Percentiles rank a stretch among this genome's conserved stretches.
These are phyloP conservation scores for Pseudocercospora cruenta DNA, from an alignment of 2,329 filamentous ascomycete species.

Conservation along the genomic window DNA sequence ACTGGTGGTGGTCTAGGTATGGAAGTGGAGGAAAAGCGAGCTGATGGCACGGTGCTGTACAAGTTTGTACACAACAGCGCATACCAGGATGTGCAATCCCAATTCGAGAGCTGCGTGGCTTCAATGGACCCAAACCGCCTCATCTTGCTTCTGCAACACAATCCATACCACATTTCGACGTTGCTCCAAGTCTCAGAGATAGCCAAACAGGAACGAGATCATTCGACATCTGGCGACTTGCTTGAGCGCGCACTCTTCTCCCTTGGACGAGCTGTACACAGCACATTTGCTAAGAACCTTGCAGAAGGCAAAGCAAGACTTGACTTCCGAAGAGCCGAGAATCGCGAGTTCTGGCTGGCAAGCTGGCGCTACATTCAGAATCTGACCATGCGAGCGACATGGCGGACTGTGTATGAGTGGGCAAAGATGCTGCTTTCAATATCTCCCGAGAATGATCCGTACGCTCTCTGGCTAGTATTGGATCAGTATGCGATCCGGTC, in stretches of 20 bases:
- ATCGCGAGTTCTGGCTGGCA: conserved; percentile 89
- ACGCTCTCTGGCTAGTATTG: conserved; percentile 77
- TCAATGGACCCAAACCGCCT: conserved; percentile 82
- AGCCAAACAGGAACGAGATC: conserved; percentile 87
- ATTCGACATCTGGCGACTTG: conserved; percentile 81
- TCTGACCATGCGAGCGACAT: conserved; percentile 87
- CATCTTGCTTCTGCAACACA: conserved; percentile 71
- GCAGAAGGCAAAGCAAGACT: conserved; percentile 78
- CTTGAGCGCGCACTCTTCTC: conserved; percentile 90
- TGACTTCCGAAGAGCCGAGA: conserved; percentile 80
- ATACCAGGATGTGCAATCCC: conserved; percentile 74
- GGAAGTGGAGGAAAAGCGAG: conserved; percentile 64
- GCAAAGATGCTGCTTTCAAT: conserved; percentile 79
- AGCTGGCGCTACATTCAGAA: conserved; percentile 87
- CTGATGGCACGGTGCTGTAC: conserved; percentile 70
- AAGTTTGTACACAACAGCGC: conserved; percentile 72
- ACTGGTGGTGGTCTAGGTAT: conserved; percentile 83
- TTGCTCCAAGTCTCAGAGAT: conserved; percentile 93
- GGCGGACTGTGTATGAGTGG: conserved; percentile 92
- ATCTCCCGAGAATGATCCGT: conserved; percentile 74
- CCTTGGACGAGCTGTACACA: conserved; percentile 86
- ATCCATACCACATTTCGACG: conserved; percentile 90
- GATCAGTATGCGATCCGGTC: conserved; percentile 85
- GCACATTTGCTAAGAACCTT: conserved; percentile 76
- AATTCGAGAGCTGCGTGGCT: conserved; percentile 80